Base-by-base conservation (phyloP, 177 flowering plant species). In the Vitis hybrid region DNA sequence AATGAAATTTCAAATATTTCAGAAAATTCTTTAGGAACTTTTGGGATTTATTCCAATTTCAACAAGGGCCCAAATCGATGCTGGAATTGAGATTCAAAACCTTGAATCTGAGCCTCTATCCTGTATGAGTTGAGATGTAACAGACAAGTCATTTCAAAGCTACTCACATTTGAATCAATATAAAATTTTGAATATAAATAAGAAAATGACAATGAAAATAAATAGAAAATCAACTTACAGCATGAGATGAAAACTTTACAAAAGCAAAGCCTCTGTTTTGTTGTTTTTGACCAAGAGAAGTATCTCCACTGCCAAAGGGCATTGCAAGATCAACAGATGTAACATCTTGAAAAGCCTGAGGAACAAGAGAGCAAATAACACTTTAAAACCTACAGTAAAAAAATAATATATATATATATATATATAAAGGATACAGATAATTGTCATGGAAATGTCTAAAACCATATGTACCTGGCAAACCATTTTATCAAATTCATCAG, bases 201-300 rank as follows among this genome's bases (percentile, higher is more conserved):
- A 60, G 0, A 9, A 52, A 52, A 15, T 52, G 21, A 18, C 21
- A 35, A 30, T 3, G 52, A 30, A 24, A 59, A 7, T 35, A 12
- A 62, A 40, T 21, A 21, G 14, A 62, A 32, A 27, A 21, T 48
- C 6, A 70, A 69, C 83, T 80, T 64, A 83, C 86, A 69, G 82
- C 83, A 78, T 83, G 86, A 66, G 83, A 78, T 52, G 73, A 56
- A 64, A 83, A 83, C 56, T 66, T 74, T 55, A 80, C 79, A 68
- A 83, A 78, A 17, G 72, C 86, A 80, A 80, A 83, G 55, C 86
- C 86, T 56, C 86, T 74, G 70, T 83, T 83, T 50, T 70, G 76
- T 46, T 49, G 74, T 71, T 72, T 80, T 72, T 70, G 77, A 17
- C 74, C 71, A 21, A 69, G 65, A 67, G 65, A 49, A 6, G 21